Evolutionary conservation across 2,329 filamentous ascomycete genomes (phyloP).

Genomic region (Exophiala phaeomuriformis): DNA sequence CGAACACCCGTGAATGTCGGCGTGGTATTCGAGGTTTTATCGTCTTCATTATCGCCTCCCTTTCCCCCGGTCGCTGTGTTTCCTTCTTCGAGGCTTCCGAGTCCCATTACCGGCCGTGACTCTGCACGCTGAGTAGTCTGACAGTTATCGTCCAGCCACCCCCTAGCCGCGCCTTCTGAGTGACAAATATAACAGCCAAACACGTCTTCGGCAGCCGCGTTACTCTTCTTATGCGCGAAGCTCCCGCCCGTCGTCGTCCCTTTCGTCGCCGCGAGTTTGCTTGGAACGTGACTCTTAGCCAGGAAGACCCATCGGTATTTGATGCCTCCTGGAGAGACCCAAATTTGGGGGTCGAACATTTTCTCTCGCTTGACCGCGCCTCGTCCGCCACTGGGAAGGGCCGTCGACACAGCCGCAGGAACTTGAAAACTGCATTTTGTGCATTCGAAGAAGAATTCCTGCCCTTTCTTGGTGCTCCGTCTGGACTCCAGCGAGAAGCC

Average conservation of each 20-base stretch:
- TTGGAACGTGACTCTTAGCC: conserved; percentile 40
- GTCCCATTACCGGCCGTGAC: too few relatives aligned
- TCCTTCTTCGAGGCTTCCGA: too few relatives aligned
- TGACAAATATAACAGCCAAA: conserved; percentile 45
- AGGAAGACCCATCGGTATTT: conserved; percentile 43
- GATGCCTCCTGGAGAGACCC: conserved; percentile 31
- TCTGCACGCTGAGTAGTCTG: conserved; percentile 1
- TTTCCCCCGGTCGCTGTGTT: conserved; percentile 4
- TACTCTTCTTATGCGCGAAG: too few relatives aligned
- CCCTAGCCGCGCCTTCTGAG: conserved; percentile 31
- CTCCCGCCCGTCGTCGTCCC: conserved; percentile 5
- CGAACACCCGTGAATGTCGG: conserved; percentile 37
- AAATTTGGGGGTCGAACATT: conserved; percentile 30
- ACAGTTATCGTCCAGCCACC: conserved; percentile 12
- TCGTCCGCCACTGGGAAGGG: conserved; percentile 21
- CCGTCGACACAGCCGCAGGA: conserved; percentile 27
- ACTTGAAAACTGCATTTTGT: conserved; percentile 40
- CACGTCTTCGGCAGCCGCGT: conserved; percentile 1
- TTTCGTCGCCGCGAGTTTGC: conserved; percentile 24
- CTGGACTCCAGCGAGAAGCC: conserved; percentile 30
- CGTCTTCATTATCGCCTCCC: conserved; percentile 8
- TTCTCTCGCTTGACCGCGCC: conserved; percentile 20
- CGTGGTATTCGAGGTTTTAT: conserved; percentile 14
- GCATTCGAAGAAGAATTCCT: conserved; percentile 32
- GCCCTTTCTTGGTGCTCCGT: conserved; percentile 28